These are phyloP conservation scores for Gnomoniopsis smithogilvyi DNA, from an alignment of 2,329 filamentous ascomycete genomes.

Conservation along the genomic window DNA sequence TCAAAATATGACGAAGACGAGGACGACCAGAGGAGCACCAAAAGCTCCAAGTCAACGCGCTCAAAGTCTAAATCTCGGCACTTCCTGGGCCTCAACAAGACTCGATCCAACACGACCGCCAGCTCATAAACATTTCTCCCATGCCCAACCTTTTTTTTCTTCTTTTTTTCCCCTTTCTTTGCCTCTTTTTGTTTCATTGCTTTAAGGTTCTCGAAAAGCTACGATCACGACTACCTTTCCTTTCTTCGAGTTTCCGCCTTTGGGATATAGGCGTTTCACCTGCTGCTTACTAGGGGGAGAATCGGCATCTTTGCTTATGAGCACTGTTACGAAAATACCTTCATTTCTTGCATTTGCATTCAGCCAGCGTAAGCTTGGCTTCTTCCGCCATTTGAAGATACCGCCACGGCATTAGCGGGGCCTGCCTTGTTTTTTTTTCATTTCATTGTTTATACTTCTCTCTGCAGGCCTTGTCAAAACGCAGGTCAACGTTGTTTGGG, in stretches of 20 bases:
- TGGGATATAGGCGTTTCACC: conserved; percentile 12
- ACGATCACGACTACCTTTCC: neutral
- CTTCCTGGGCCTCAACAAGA: conserved; percentile 58
- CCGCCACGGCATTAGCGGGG: conserved; percentile 18
- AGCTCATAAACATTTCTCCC: conserved; percentile 9
- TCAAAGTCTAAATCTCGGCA: conserved; percentile 74
- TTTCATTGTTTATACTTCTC: conserved; percentile 2
- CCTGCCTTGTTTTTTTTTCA: conserved; percentile 1
- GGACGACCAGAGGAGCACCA: conserved; percentile 48
- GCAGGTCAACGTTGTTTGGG: neutral
- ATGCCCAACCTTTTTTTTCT: neutral
- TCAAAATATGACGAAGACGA: conserved; percentile 79
- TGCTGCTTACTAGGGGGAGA: conserved; percentile 2
- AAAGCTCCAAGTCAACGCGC: conserved; percentile 41
- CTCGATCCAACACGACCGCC: conserved; percentile 18
- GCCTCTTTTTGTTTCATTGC: neutral
- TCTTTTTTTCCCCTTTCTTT: neutral
- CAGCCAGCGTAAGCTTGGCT: conserved; percentile 1
- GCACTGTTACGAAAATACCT: conserved; percentile 13
- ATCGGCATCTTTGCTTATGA: conserved; percentile 11
- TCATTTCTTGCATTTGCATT: conserved; percentile 18
- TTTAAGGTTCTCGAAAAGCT: neutral
- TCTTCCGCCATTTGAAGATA: conserved; percentile 15
- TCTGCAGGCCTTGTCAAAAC: neutral
- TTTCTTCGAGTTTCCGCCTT: neutral